These are phyloP conservation scores for Mycena maculata DNA, from an alignment of 768 basidiomycete genomes.

Conservation along the genomic window DNA sequence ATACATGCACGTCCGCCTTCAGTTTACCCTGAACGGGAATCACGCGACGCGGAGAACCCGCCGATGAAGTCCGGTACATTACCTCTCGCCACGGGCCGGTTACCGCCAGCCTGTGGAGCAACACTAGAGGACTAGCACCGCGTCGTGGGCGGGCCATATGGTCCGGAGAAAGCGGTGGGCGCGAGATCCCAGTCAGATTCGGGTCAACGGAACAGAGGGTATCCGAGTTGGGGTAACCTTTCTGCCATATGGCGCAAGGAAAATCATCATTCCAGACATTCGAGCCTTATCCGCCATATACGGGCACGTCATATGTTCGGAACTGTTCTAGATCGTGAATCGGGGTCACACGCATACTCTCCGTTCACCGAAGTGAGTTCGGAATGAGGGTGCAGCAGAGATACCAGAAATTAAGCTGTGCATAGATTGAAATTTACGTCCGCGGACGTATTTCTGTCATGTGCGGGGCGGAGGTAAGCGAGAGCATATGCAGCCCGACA, in stretches of 20 bases:
- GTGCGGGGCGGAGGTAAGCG: background rate
- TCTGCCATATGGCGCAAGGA: background rate
- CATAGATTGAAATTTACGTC: background rate
- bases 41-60: too few relatives aligned
- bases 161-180: background rate
- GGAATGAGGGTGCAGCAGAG: too few relatives aligned
- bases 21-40: background rate
- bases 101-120: background rate
- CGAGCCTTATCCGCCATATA: background rate
- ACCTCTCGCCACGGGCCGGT: background rate
- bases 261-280: background rate
- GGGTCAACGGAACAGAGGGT: background rate
- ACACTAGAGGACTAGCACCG: too few relatives aligned
- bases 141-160: background rate
- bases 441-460: background rate
- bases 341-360: background rate
- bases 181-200: background rate
- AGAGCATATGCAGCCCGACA: background rate
- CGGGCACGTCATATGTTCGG: background rate
- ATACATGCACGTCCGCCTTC: background rate
- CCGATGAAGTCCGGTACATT: background rate
- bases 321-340: background rate
- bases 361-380: background rate
- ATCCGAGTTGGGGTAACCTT: background rate
- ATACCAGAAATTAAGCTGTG: too few relatives aligned